Percentiles rank a stretch among this genome's conserved stretches.
phyloP scores from a whole-genome alignment of 2,329 filamentous ascomycete species.

The Capronia americana region DNA sequence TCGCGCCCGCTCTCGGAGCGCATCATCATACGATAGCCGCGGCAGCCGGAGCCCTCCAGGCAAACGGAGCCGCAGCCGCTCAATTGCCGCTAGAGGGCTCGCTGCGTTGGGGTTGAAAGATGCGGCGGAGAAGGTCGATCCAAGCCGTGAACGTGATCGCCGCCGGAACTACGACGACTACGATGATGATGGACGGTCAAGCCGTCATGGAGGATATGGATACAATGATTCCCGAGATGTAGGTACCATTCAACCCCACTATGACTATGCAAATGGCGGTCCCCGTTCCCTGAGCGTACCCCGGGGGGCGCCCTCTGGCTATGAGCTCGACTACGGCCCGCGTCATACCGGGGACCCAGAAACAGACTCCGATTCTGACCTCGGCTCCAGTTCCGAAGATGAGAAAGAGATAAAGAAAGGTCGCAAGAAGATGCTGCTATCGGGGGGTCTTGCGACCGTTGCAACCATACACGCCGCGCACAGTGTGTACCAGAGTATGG shows the following conservation, averaged over 20 bases:
- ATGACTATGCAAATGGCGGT: constrained; percentile 33
- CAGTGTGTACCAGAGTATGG: constrained; percentile 67
- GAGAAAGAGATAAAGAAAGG: constrained; percentile 68
- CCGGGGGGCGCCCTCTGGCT: constrained; percentile 37
- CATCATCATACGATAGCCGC: constrained; percentile 60
- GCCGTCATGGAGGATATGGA: constrained; percentile 43
- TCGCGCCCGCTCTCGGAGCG: constrained; percentile 50
- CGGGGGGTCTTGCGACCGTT: constrained; percentile 69
- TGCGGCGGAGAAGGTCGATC: constrained; percentile 40
- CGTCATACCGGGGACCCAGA: constrained; percentile 41
- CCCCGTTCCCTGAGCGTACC: constrained; percentile 40
- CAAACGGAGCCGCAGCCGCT: constrained; percentile 55
- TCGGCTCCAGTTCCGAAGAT: constrained; percentile 67
- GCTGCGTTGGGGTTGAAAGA: constrained; percentile 52
- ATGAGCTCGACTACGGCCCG: constrained; percentile 38
- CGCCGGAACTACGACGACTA: constrained; percentile 50
- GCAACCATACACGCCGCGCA: constrained; percentile 74
- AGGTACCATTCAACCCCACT: constrained; percentile 47
- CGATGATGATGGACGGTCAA: constrained; percentile 48
- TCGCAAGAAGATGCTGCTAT: constrained; percentile 70
- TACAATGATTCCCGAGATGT: constrained; percentile 52
- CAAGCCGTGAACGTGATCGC: constrained; percentile 42
- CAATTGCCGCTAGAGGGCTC: constrained; percentile 53
- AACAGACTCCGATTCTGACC: constrained; percentile 56
- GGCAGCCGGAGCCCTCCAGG: constrained; percentile 59